phyloP scores from a whole-genome alignment of 2,329 filamentous ascomycete genomes.

The Colletotrichum incanum region DNA sequence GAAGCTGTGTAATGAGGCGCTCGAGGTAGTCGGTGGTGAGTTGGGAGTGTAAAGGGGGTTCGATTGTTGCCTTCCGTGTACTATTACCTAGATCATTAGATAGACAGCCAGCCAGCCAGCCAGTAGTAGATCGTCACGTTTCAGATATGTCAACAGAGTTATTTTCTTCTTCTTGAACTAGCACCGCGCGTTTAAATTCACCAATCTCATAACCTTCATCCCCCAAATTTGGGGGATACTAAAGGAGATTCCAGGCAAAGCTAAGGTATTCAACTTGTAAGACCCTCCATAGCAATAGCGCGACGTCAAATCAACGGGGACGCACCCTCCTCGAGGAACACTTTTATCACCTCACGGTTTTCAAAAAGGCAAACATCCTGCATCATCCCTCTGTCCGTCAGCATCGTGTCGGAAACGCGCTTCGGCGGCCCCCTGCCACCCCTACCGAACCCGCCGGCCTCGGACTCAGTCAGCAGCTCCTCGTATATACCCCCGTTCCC shows the following conservation, averaged over 20 bases:
- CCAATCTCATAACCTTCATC: not conserved
- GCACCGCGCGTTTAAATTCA: not conserved
- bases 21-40: conserved; percentile 75
- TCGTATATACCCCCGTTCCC: no score
- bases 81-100: conserved; percentile 3
- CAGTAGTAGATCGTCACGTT: not conserved
- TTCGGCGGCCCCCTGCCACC: not conserved
- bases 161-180: not conserved
- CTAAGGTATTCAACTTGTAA: no score
- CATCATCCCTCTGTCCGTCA: not conserved
- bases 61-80: conserved; percentile 19
- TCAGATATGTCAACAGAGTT: not conserved
- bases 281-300: no score
- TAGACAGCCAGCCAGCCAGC: not conserved
- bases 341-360: no score
- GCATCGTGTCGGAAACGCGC: not conserved
- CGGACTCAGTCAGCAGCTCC: no score
- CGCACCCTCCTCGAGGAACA: no score
- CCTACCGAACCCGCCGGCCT: no score
- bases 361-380: no score
- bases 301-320: no score
- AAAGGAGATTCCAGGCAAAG: no score
- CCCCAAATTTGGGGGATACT: no score
- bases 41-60: conserved; percentile 56
- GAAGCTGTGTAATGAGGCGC: conserved; percentile 69